Conservation (phyloP, 2,329 filamentous ascomycete genomes). For the Orbilia ellipsospora region DNA sequence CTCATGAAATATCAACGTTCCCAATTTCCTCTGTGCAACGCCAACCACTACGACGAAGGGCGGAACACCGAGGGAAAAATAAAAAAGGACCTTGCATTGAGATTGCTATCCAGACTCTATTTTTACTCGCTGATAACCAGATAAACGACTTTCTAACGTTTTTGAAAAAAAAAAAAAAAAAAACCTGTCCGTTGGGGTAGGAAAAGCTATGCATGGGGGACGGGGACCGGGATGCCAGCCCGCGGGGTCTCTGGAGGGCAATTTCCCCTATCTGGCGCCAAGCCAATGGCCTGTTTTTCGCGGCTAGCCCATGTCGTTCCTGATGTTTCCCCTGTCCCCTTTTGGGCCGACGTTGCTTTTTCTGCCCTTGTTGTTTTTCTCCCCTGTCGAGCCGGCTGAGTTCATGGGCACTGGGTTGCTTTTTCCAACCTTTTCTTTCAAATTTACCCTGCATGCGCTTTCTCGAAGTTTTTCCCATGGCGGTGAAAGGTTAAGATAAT, state of each 20-base stretch:
- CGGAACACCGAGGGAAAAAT: constrained; percentile 5
- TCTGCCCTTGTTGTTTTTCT: constrained; percentile 25
- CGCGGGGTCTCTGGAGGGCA: constrained; percentile 22
- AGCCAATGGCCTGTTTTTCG: constrained; percentile 39
- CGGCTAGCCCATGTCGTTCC: constrained; percentile 42
- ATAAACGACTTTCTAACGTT: not conserved
- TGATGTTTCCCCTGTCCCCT: constrained; percentile 39
- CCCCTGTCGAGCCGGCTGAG: constrained; percentile 46
- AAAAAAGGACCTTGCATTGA: constrained; percentile 27
- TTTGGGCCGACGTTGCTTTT: constrained; percentile 31
- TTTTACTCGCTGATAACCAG: constrained; percentile 35
- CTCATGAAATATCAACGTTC: constrained; percentile 1
- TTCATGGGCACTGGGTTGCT: constrained; percentile 45
- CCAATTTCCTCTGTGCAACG: constrained; percentile 41
- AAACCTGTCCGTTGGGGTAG: too few relatives aligned
- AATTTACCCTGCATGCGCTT: constrained; percentile 55
- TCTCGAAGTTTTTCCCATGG: constrained; percentile 44
- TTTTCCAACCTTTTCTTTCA: constrained; percentile 52
- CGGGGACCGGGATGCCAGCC: constrained; percentile 24
- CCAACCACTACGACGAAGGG: not conserved
- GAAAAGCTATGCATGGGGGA: constrained; percentile 13
- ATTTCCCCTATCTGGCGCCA: constrained; percentile 54
- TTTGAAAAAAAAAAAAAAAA: too few relatives aligned
- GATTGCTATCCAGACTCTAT: constrained; percentile 35
- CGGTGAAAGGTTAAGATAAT: constrained; percentile 39